Conservation (phyloP, 768 basidiomycete species). For the Tephrocybe sp. region DNA sequence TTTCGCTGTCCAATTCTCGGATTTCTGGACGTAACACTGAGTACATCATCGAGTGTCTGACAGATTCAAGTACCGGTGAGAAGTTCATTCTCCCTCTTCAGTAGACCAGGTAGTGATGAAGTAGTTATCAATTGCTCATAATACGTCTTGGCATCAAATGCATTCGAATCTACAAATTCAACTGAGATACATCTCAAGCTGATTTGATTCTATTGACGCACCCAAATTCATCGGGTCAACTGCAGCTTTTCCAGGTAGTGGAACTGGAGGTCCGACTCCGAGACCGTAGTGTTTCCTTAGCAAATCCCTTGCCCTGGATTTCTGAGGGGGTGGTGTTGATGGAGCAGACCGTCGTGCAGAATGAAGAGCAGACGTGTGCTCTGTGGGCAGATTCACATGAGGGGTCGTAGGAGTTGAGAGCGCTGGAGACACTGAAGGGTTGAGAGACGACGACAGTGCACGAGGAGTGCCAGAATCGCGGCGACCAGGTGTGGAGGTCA, state of each 20-base stretch:
- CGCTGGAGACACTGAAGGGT: conserved; percentile 38
- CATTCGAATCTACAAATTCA: conserved; percentile 64
- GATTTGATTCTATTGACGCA: conserved; percentile 26
- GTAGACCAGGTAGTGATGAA: conserved; percentile 65
- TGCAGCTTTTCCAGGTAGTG: conserved; percentile 53
- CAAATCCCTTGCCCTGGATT: conserved; percentile 70
- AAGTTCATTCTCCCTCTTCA: conserved; percentile 84
- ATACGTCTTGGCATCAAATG: conserved; percentile 81
- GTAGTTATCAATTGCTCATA: conserved; percentile 88
- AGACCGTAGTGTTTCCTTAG: conserved; percentile 87
- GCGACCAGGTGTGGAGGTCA: conserved; percentile 22
- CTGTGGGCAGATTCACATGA: conserved; percentile 13
- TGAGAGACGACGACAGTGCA: conserved; percentile 44
- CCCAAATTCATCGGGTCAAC: conserved; percentile 85
- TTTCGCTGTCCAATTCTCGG: conserved; percentile 80
- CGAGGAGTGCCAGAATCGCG: conserved; percentile 31
- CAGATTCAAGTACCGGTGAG: conserved; percentile 51
- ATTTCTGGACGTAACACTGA: conserved; percentile 58
- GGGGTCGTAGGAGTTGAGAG: conserved; percentile 23
- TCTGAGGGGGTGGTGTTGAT: conserved; percentile 36
- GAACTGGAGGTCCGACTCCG: conserved; percentile 69
- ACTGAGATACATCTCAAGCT: not conserved
- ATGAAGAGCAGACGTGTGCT: conserved; percentile 21
- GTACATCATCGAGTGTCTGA: not conserved
- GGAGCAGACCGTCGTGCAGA: conserved; percentile 29